Evolutionary conservation across 345 rosid species (phyloP), one percentile per base, ranked within the genome.

Genomic region (Syzygium grande): DNA sequence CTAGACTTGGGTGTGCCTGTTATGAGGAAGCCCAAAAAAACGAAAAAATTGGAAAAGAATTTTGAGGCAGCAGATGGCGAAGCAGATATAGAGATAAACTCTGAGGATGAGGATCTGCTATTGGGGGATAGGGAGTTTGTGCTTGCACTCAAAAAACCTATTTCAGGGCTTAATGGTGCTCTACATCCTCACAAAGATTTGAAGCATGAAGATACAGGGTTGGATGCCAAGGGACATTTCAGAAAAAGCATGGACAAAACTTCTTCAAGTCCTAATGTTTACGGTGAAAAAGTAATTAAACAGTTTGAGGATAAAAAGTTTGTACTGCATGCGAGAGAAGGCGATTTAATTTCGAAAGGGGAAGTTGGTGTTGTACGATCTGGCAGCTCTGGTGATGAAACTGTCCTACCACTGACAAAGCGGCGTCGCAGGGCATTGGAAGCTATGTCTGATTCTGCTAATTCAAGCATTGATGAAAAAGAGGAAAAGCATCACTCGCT

Each of bases 371-470:
- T 89, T 87, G 88, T 89, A 85, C 92, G 92, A 68, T 87, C 92
- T 65, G 91, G 91, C 84, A 89, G 52, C 86, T 88, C 93, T 90
- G 93, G 91, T 89, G 95, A 95, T 90, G 96, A 96, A 91, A 91
- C 92, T 88, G 93, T 89, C 88, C 89, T 93, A 49, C 93, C 96
- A 51, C 86, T 91, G 85, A 88, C 94, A 9, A 96, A 95, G 92
- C 94, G 95, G 6, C 93, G 86, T 52, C 92, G 91, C 87, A 91
- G 92, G 87, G 95, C 95, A 22, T 65, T 90, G 91, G 99, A 94
- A 93, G 93, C 94, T n/a, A 92, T 91, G 92, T 90, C 92, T 68
- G 92, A 91, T 87, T 88, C 98, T 88, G 89, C 91, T 86, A 63
- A 90, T 87, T 90, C 88, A 86, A 89, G 90, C 88, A 86, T 93